phyloP scores from a whole-genome alignment of 805 yeast genomes.

The Lipomyces orientalis region DNA sequence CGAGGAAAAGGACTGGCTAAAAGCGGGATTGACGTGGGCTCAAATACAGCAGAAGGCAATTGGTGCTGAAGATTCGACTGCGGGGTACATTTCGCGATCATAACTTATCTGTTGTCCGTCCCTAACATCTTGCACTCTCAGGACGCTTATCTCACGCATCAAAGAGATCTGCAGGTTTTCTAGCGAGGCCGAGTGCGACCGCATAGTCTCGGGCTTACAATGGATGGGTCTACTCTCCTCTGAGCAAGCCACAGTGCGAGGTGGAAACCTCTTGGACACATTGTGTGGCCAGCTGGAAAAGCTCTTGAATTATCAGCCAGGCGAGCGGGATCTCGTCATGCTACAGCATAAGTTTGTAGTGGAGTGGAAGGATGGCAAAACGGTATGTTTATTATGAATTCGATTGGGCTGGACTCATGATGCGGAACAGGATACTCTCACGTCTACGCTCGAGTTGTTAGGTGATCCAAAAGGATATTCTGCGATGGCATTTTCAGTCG shows the following conservation, averaged over 20 bases:
- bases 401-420: not conserved
- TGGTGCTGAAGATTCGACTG: conserved; percentile 70
- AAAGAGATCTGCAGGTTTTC: conserved; percentile 6
- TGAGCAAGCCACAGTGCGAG: conserved; percentile 78
- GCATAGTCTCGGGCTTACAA: conserved; percentile 84
- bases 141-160: conserved; percentile 2
- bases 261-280: conserved; percentile 85
- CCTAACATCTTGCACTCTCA: conserved; percentile 55
- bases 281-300: conserved; percentile 94
- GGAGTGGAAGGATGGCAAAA: conserved; percentile 88
- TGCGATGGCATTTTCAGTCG: conserved; percentile 97
- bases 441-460: conserved; percentile 91
- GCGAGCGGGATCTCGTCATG: conserved; percentile 92
- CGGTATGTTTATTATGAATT: conserved; percentile 34
- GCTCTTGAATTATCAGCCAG: conserved; percentile 91
- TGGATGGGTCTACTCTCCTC: conserved; percentile 93
- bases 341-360: conserved; percentile 97
- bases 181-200: conserved; percentile 77
- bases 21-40: conserved; percentile 74
- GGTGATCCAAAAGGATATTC: conserved; percentile 90
- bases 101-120: conserved; percentile 69
- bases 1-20: conserved; percentile 64
- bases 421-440: conserved; percentile 72
- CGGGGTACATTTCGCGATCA: conserved; percentile 73
- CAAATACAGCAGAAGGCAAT: conserved; percentile 77